These are phyloP conservation scores for Cladosporium oxysporum DNA, from an alignment of 2,329 filamentous ascomycete genomes.

Conservation along the genomic window DNA sequence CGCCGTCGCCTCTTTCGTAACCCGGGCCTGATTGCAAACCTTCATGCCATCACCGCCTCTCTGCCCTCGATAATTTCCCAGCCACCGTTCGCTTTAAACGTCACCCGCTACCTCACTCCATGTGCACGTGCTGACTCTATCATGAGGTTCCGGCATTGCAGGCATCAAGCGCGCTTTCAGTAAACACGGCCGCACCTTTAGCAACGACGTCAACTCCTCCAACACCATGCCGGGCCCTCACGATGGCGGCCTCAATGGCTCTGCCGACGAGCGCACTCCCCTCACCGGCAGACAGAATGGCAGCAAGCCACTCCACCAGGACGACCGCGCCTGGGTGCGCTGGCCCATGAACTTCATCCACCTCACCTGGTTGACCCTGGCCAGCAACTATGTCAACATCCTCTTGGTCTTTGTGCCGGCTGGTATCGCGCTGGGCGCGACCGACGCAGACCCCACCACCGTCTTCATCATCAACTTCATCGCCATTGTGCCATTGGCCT, in stretches of 20 bases:
- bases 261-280: conserved; percentile 32
- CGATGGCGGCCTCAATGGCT: conserved; percentile 19
- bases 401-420: conserved; percentile 73
- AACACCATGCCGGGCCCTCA: conserved; percentile 14
- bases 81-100: not conserved
- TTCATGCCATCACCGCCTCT: conserved; percentile 15
- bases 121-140: conserved; percentile 16
- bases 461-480: conserved; percentile 87
- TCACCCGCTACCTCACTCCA: not conserved
- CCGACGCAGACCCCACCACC: conserved; percentile 64
- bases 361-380: conserved; percentile 46
- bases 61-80: not conserved
- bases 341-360: conserved; percentile 37
- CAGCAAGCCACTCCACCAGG: conserved; percentile 28
- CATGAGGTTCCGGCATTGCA: conserved; percentile 16
- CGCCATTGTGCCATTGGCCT: conserved; percentile 86
- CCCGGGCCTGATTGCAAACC: not conserved
- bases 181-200: conserved; percentile 29
- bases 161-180: conserved; percentile 28
- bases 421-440: conserved; percentile 66
- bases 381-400: conserved; percentile 64
- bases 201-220: conserved; percentile 22
- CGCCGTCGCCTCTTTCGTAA: not conserved
- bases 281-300: conserved; percentile 26
- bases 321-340: conserved; percentile 35